Percentiles rank a stretch among this genome's conserved stretches.
phyloP scores from a whole-genome alignment of 345 rosid genomes.

The Punica granatum region DNA sequence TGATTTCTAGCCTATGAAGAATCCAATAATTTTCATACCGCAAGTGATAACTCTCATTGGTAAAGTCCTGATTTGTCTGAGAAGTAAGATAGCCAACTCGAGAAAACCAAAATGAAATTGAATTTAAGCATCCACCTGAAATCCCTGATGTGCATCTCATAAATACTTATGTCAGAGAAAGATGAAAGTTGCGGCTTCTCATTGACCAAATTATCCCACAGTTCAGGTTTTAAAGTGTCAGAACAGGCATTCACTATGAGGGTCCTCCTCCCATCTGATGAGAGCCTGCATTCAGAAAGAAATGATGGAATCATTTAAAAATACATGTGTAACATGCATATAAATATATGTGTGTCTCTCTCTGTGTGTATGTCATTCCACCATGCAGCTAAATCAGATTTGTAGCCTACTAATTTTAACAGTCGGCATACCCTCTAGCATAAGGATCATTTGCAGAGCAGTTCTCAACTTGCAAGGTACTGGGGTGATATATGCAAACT shows the following conservation, averaged over 20 bases:
- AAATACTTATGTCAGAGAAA: constrained; percentile 67
- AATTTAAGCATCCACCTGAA: constrained; percentile 49
- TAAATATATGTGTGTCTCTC: too few species aligned
- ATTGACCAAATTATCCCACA: constrained; percentile 71
- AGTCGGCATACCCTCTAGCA: constrained; percentile 71
- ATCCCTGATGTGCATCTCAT: constrained; percentile 94
- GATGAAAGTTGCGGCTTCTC: constrained; percentile 55
- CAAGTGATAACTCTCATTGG: neutral
- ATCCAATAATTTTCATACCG: neutral
- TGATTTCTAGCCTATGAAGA: neutral
- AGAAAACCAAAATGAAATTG: neutral
- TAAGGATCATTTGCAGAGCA: constrained; percentile 95
- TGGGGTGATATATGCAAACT: constrained; percentile 75
- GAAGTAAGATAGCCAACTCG: neutral
- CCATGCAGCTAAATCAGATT: neutral
- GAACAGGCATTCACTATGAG: constrained; percentile 60
- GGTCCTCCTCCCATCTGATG: constrained; percentile 73
- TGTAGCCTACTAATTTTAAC: constrained; percentile 4
- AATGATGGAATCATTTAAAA: constrained; percentile 15
- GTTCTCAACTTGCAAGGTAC: constrained; percentile 60
- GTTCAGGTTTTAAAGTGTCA: constrained; percentile 61
- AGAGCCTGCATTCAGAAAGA: constrained; percentile 53
- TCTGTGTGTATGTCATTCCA: too few species aligned
- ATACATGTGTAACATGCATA: too few species aligned
- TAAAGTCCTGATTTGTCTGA: neutral